These are phyloP conservation scores for Lathyrus sativus DNA, from an alignment of 306 rosid species.

Conservation along the genomic window DNA sequence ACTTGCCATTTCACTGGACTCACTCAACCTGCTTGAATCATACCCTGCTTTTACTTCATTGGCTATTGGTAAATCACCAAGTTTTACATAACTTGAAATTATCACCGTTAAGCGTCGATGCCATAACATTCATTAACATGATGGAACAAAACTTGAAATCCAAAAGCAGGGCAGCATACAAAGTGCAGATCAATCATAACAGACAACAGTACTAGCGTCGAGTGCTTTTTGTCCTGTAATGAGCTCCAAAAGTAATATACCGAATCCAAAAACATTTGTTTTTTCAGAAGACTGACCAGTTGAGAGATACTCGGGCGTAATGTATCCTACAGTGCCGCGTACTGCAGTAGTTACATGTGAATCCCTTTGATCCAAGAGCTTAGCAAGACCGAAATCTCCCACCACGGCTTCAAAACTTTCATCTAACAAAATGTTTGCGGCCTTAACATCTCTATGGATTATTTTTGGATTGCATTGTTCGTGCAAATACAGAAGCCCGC, in stretches of 20 bases:
- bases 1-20: too few species aligned
- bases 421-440: constrained; percentile 92
- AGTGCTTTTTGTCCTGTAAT: constrained; percentile 87
- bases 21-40: too few species aligned
- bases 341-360: constrained; percentile 98
- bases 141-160: too few species aligned
- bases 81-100: too few species aligned
- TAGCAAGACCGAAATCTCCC: constrained; percentile 98
- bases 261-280: constrained; percentile 93
- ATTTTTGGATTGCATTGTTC: constrained; percentile 94
- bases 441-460: constrained; percentile 96
- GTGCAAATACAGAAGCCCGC: constrained; percentile 89
- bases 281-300: constrained; percentile 97
- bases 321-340: constrained; percentile 92
- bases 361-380: constrained; percentile 90
- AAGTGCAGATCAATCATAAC: too few species aligned
- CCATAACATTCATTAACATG: too few species aligned
- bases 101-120: too few species aligned
- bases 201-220: constrained; percentile 86
- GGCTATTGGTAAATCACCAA: too few species aligned
- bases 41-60: too few species aligned
- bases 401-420: constrained; percentile 94
- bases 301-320: constrained; percentile 92
- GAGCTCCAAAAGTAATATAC: constrained; percentile 89
- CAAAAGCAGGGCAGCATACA: too few species aligned